These are phyloP conservation scores for Ceratobasidium sp. DNA, from an alignment of 1,284 basidiomycete genomes.

Conservation along the genomic window DNA sequence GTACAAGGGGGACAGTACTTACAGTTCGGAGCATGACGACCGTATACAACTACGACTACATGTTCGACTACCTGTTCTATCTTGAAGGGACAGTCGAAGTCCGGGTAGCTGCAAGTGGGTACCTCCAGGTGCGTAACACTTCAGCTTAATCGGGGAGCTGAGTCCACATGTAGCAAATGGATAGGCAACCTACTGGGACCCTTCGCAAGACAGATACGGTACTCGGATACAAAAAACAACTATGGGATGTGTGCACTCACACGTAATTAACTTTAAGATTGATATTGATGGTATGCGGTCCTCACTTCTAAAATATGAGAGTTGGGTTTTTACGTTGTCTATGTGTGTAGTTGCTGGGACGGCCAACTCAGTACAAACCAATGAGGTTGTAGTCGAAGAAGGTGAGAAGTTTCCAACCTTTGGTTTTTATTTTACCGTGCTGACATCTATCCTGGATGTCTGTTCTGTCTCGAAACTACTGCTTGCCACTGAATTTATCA, in stretches of 20 bases:
- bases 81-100: slow-evolving; percentile 74
- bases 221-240: slow-evolving; percentile 65
- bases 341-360: slow-evolving; percentile 64
- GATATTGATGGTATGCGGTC: slow-evolving; percentile 25
- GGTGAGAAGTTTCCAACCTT: slow-evolving; percentile 52
- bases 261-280: slow-evolving; percentile 72
- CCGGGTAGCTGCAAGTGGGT: slow-evolving; percentile 71
- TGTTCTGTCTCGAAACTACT: too few relatives aligned
- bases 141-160: slow-evolving; percentile 56
- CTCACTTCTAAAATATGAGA: background rate
- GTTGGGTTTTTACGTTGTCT: slow-evolving; percentile 59
- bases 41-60: slow-evolving; percentile 46
- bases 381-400: slow-evolving; percentile 62
- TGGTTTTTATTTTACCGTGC: background rate
- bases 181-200: slow-evolving; percentile 48
- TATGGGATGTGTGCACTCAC: slow-evolving; percentile 77
- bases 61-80: slow-evolving; percentile 74
- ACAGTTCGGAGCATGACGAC: slow-evolving; percentile 32
- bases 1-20: slow-evolving; percentile 31
- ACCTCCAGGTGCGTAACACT: slow-evolving; percentile 62
- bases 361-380: too few relatives aligned
- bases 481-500: too few relatives aligned
- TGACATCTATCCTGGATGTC: background rate
- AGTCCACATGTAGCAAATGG: slow-evolving; percentile 54
- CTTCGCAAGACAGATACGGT: slow-evolving; percentile 59